A percentile compares a stretch with the other conserved stretches of the same genome.
These are phyloP conservation scores for Chalciporus pseudorubinellus DNA, from an alignment of 768 basidiomycete genomes.

Conservation along the genomic window DNA sequence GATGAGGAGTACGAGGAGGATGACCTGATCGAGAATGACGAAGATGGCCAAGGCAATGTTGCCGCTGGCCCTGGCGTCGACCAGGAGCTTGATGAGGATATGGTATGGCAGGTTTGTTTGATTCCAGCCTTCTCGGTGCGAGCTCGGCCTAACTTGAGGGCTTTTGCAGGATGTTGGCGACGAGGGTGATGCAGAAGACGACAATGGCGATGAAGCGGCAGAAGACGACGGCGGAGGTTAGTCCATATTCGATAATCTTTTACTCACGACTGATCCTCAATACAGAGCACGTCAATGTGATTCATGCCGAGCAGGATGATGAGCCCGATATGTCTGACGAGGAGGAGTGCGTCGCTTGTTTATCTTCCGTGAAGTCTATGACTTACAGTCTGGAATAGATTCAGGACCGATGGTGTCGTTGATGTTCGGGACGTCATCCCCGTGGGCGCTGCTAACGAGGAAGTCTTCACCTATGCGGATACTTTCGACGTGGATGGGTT, in stretches of 20 bases:
- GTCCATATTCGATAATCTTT: not conserved
- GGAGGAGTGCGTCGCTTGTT: conserved; percentile 49
- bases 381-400: conserved; percentile 32
- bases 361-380: not conserved
- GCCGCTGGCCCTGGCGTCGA: conserved; percentile 52
- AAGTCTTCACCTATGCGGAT: conserved; percentile 55
- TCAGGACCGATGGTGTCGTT: conserved; percentile 39
- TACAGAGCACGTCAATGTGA: conserved; percentile 52
- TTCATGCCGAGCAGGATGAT: conserved; percentile 60
- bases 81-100: conserved; percentile 49
- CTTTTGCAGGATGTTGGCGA: conserved; percentile 51
- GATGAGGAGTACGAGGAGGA: conserved; percentile 58
- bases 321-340: conserved; percentile 67
- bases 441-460: conserved; percentile 37
- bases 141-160: conserved; percentile 9
- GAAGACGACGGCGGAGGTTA: conserved; percentile 25
- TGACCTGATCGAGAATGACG: conserved; percentile 62
- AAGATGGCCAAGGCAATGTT: conserved; percentile 44
- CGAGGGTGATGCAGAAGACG: conserved; percentile 54
- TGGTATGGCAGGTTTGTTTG: conserved; percentile 54
- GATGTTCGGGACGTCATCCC: conserved; percentile 34
- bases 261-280: conserved; percentile 8
- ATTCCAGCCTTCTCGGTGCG: not conserved
- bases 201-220: conserved; percentile 58
- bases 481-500: conserved; percentile 46